Evolutionary conservation across 73 alveolate species (phyloP), one percentile per base, ranked within the genome.

Genomic region (Paramecium sonneborni): DNA sequence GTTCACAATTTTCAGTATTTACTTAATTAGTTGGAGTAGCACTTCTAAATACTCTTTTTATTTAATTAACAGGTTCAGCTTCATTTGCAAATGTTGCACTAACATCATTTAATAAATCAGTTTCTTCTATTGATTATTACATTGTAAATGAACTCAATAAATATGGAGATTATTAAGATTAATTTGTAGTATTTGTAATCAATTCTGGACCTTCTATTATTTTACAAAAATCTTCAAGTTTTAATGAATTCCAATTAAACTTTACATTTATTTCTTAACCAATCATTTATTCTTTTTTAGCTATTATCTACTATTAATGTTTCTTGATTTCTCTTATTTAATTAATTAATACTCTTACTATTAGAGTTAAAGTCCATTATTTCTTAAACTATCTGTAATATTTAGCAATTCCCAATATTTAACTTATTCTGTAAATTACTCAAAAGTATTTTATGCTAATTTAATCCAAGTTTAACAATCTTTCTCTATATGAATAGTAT

Each of bases 341-440:
- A 79, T 21, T 23, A 38, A 41, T 44, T 12, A 79, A 38, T 39
- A 79, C 34, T 52, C 68, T 74, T 79, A 79, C 90, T 79, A 79
- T 46, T 39, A 79, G 0, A 79, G n/a, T 26, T 79, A 6, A 11
- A 43, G 30, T 20, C 90, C 90, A 30, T 39, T 79, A 12, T 32
- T 44, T 79, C 55, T 38, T 37, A 79, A 23, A 18, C 55, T 30
- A 20, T 79, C 90, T 9, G 90, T 79, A 9, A 43, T 23, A 79
- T 79, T 79, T 1, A 79, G 48, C 26, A 79, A 79, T 23, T 79
- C 90, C 90, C 90, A 79, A 79, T 79, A 79, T 44, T 79, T 79
- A 11, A 24, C 57, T 34, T 72, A 18, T 30, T 79, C 90, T 43
- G 90, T 79, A 30, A 79, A 79, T 23, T 44, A 30, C 6, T 79